Conservation (phyloP, 1,139 yeast species). For the Saccharomycopsis crataegensis region DNA sequence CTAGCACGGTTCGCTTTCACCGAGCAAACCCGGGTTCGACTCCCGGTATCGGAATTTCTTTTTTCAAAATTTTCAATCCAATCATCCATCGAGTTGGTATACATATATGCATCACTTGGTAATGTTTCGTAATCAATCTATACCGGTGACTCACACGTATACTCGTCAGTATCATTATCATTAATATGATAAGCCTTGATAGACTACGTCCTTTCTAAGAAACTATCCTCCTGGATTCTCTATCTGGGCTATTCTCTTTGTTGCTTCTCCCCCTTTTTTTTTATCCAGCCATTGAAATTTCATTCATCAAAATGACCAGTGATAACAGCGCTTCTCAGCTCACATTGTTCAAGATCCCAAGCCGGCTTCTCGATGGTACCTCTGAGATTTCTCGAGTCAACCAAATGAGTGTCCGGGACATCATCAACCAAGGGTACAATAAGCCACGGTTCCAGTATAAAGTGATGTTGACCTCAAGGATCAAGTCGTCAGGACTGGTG, state of each 20-base stretch:
- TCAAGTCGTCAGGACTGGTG: conserved; percentile 30
- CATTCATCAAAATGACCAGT: background rate
- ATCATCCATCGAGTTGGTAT: background rate
- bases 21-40: conserved; percentile 81
- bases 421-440: conserved; percentile 42
- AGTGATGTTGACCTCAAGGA: conserved; percentile 37
- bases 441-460: conserved; percentile 38
- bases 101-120: no score
- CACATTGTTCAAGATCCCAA: conserved; percentile 3
- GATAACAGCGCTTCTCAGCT: background rate
- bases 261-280: background rate
- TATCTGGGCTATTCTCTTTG: no score
- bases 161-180: no score
- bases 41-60: conserved; percentile 63
- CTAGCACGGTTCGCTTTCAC: conserved; percentile 80
- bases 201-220: background rate
- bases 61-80: conserved; percentile 12
- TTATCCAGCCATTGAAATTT: no score
- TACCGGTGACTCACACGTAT: no score
- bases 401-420: background rate
- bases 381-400: background rate
- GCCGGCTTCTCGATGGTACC: background rate
- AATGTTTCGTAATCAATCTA: background rate
- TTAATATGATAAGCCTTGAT: no score
- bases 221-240: no score